Base-by-base conservation (phyloP, 2,329 filamentous ascomycete genomes). In the Apiospora phragmitis region DNA sequence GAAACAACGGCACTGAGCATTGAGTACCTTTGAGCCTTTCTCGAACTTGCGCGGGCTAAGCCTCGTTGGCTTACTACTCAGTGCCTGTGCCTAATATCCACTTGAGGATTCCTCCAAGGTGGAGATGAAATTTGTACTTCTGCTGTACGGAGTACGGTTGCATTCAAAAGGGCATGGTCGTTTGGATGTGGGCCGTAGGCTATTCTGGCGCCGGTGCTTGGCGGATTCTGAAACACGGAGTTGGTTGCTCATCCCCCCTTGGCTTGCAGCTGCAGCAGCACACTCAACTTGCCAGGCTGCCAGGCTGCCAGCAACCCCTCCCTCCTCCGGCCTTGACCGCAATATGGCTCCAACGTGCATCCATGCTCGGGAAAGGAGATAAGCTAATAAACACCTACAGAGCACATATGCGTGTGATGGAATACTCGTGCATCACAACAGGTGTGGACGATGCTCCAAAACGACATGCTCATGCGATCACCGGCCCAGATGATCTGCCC, bases 131-230 rank as follows among this genome's bases (percentile, higher is more conserved):
- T 59, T 11, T 59, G 51, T 62, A 38, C 55, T 38, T 38, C 32
- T n/a, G 55, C 55, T 62, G 55, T 62, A 62, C 51, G 55, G 55
- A 38, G 55, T 62, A 62, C 51, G 55, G 55, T 62, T 32, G 18
- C 55, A 62, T 62, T 21, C 51, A 38, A 62, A 62, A 62, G 38
- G 55, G 32, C 55, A 62, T 62, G 55, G 55, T 62, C 18, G 29
- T 38, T 62, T 62, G 18, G 55, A 24, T 14, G 55, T 62, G 55
- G 55, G 29, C 14, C 55, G 18, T 62, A 62, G 55, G 55, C 55
- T 62, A 59, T 62, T 62, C 55, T 62, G 55, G 55, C 55, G 55
- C 55, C 55, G 55, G 55, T 62, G 29, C 55, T 62, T 62, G 55
- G 55, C 55, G 55, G 55, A 38, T 38, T 62, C 55, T 62, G 55